A percentile compares a stretch with the other conserved stretches of the same genome.
Evolutionary conservation across 495 filamentous ascomycete species (phyloP).

Genomic region (Hypomontagnella submonticulosa): DNA sequence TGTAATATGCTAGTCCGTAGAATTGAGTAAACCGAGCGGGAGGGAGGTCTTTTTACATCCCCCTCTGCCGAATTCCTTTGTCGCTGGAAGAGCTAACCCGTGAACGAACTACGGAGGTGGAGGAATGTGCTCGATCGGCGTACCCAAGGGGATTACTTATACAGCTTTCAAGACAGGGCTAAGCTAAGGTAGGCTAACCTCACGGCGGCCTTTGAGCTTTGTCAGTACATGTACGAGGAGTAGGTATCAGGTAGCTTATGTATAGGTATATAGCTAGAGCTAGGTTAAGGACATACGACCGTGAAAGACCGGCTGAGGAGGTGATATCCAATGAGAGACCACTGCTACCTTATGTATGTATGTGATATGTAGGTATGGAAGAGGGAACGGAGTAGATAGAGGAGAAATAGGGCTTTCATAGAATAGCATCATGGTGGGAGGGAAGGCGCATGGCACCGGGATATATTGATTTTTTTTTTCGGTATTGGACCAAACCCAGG

Average conservation of each 20-base stretch:
- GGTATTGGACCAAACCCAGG: not conserved
- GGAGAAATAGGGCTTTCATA: slow-evolving; percentile 20
- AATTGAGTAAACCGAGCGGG: slow-evolving; percentile 8
- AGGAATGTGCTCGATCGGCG: slow-evolving; percentile 9
- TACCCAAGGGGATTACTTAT: slow-evolving; percentile 5
- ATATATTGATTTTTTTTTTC: slow-evolving; percentile 32
- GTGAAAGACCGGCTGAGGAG: slow-evolving; percentile 22
- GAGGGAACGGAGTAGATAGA: slow-evolving; percentile 8
- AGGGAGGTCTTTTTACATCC: slow-evolving; percentile 26
- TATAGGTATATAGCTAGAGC: slow-evolving; percentile 2
- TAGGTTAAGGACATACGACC: slow-evolving; percentile 9
- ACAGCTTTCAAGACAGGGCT: not conserved
- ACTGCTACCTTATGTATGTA: slow-evolving; percentile 27
- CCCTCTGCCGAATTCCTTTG: slow-evolving; percentile 6
- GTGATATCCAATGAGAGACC: slow-evolving; percentile 16
- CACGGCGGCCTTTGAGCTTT: slow-evolving; percentile 17
- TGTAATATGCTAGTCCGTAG: slow-evolving; percentile 11
- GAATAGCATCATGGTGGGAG: slow-evolving; percentile 31
- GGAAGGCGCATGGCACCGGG: slow-evolving; percentile 15
- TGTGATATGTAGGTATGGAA: slow-evolving; percentile 2
- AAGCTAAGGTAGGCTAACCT: slow-evolving; percentile 12
- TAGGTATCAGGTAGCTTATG: not conserved
- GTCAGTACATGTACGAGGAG: slow-evolving; percentile 5
- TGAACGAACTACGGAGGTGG: slow-evolving; percentile 9
- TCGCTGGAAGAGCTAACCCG: slow-evolving; percentile 1